Conservation (phyloP, 1,284 basidiomycete genomes). For the Inonotus hispidus region DNA sequence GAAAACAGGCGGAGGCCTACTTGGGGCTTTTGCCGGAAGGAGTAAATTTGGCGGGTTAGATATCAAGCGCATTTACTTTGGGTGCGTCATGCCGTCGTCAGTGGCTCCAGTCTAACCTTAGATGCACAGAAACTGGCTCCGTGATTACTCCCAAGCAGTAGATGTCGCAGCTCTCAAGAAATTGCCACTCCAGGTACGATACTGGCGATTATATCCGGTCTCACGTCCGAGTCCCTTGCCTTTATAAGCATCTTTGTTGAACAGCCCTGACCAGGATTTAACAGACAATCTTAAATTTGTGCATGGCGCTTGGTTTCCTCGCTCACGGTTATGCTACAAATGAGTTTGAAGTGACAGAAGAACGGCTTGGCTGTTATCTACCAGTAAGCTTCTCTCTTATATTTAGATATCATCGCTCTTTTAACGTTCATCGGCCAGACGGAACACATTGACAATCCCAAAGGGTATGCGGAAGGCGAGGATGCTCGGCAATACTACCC, state of each 20-base stretch:
- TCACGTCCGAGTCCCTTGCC: background rate
- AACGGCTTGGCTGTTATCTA: conserved; percentile 84
- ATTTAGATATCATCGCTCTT: background rate
- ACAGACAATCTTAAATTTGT: conserved; percentile 82
- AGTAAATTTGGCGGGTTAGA: conserved; percentile 71
- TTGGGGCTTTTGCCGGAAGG: conserved; percentile 52
- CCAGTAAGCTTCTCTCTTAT: conserved; percentile 42
- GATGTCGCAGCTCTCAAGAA: conserved; percentile 82
- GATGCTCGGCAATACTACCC: conserved; percentile 77
- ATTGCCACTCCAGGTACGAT: conserved; percentile 53
- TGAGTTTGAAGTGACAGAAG: conserved; percentile 88
- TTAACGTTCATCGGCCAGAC: conserved; percentile 34
- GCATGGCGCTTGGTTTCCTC: conserved; percentile 86
- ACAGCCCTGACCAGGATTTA: conserved; percentile 13
- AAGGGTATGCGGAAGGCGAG: conserved; percentile 82
- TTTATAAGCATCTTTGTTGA: background rate
- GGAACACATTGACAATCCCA: conserved; percentile 88
- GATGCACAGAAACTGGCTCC: conserved; percentile 60
- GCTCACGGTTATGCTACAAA: conserved; percentile 81
- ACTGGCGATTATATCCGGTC: too few species aligned
- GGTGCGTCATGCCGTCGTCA: conserved; percentile 35
- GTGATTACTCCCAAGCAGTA: conserved; percentile 78
- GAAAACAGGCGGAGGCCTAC: conserved; percentile 45
- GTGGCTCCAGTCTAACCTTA: background rate
- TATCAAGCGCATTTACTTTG: conserved; percentile 74